Conservation (phyloP, 345 rosid genomes). For the Camelina hispida region DNA sequence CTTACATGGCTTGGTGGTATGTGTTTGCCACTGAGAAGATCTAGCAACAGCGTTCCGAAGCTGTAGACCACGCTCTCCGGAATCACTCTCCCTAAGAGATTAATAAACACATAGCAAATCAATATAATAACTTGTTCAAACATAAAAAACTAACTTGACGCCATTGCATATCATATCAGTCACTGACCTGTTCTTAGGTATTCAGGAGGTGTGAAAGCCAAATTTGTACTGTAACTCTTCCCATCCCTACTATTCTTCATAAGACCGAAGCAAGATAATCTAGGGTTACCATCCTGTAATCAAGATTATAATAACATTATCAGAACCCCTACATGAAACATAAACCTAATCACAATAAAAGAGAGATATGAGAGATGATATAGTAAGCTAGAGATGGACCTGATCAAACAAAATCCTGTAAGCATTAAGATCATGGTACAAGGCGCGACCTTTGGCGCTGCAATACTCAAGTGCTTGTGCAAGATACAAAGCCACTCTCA, state of each 20-base stretch:
- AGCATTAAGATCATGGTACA: slow-evolving; percentile 88
- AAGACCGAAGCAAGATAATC: slow-evolving; percentile 85
- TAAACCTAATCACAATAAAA: not conserved
- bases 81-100: slow-evolving; percentile 67
- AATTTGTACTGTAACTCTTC: slow-evolving; percentile 87
- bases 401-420: slow-evolving; percentile 81
- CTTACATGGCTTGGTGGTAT: slow-evolving; percentile 93
- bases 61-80: slow-evolving; percentile 88
- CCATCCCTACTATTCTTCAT: slow-evolving; percentile 96
- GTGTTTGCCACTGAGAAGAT: slow-evolving; percentile 95
- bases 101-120: slow-evolving; percentile 9
- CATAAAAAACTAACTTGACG: slow-evolving; percentile 16
- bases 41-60: slow-evolving; percentile 80
- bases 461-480: slow-evolving; percentile 88
- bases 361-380: slow-evolving; percentile 9
- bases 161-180: slow-evolving; percentile 24
- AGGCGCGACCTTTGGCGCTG: slow-evolving; percentile 72
- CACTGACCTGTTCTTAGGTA: slow-evolving; percentile 79
- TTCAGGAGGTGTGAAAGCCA: slow-evolving; percentile 93
- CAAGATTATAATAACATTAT: slow-evolving; percentile 20
- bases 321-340: slow-evolving; percentile 9
- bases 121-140: not conserved
- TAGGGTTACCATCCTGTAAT: slow-evolving; percentile 77
- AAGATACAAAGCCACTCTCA: slow-evolving; percentile 82
- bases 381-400: slow-evolving; percentile 46